Evolutionary conservation across 192 early-diverging fungal genomes (phyloP).

Genomic region (Linnemannia hyalina): DNA sequence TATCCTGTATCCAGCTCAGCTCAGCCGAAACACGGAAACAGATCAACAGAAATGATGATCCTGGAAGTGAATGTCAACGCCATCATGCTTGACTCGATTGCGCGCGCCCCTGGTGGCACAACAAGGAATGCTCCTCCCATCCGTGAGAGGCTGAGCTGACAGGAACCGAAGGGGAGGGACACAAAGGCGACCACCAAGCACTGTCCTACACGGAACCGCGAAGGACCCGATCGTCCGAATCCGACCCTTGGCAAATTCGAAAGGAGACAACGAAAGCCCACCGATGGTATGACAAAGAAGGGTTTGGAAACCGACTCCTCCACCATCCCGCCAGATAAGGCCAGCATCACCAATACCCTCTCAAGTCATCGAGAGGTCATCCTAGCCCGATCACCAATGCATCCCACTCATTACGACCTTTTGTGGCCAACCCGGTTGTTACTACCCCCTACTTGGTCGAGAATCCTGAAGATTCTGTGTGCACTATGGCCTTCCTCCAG

Average conservation of each 20-base stretch:
- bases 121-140: background rate
- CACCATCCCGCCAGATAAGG: background rate
- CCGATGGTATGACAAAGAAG: background rate
- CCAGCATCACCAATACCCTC: background rate
- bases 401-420: background rate
- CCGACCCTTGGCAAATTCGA: background rate
- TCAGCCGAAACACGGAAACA: background rate
- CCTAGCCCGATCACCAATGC: background rate
- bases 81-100: background rate
- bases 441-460: background rate
- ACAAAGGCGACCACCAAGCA: background rate
- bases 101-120: background rate
- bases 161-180: background rate
- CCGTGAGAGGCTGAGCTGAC: background rate
- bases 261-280: background rate
- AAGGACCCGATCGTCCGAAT: background rate
- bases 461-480: background rate
- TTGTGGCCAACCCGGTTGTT: background rate
- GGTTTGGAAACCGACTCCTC: background rate
- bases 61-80: background rate
- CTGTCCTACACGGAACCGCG: background rate
- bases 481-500: background rate
- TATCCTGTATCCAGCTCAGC: slow-evolving; percentile 9
- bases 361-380: background rate
- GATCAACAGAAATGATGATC: background rate